These are phyloP conservation scores for Oryza australiensis DNA, from an alignment of 176 grass and related monocot species.

Conservation along the genomic window DNA sequence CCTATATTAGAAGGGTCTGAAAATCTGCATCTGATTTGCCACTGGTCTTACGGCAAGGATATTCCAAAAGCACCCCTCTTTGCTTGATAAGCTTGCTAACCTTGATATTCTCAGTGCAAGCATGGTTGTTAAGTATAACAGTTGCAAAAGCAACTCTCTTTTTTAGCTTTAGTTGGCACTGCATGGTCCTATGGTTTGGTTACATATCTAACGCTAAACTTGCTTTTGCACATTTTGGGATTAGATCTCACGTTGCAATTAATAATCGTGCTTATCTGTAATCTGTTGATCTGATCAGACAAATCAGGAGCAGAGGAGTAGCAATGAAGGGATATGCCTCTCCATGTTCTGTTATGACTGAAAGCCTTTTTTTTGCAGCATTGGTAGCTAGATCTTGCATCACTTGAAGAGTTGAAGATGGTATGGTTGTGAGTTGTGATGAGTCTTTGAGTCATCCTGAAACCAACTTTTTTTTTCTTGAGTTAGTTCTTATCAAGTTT, in stretches of 20 bases:
- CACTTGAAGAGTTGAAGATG: not conserved
- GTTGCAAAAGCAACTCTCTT: not conserved
- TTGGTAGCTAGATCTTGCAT: not conserved
- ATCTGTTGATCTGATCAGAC: not conserved
- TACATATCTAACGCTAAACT: not conserved
- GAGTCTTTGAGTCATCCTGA: not conserved
- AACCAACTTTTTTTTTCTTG: not conserved
- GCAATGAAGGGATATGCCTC: not conserved
- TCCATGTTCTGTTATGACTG: not conserved
- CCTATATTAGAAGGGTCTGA: not conserved
- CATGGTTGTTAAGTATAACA: not conserved
- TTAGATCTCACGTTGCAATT: not conserved
- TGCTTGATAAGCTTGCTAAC: conserved; percentile 11
- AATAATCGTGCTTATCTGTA: not conserved
- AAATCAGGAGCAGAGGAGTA: not conserved
- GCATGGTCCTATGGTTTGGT: not conserved
- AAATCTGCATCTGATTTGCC: not conserved
- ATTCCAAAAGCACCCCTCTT: conserved; percentile 1
- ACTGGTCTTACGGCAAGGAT: conserved; percentile 18
- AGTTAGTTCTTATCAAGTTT: not conserved
- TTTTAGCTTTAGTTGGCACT: not conserved
- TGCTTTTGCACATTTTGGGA: not conserved
- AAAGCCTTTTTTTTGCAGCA: not conserved
- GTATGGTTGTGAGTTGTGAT: not conserved
- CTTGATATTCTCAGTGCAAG: conserved; percentile 25